phyloP scores from a whole-genome alignment of 2,329 filamentous ascomycete species.

The Coleophoma cylindrospora region DNA sequence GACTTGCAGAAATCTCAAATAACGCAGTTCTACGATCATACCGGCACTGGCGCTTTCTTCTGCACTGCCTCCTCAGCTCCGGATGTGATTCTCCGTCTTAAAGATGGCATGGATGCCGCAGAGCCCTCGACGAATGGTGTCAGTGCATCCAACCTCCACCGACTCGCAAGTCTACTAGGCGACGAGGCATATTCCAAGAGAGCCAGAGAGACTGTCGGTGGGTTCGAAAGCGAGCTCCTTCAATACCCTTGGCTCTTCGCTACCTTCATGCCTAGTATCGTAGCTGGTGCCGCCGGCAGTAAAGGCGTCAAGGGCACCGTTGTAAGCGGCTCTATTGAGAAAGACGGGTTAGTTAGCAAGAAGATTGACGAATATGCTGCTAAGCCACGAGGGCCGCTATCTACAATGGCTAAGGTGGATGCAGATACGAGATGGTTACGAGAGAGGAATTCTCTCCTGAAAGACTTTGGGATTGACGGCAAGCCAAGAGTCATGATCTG shows the following conservation, averaged over 20 bases:
- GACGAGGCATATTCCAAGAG: slow-evolving; percentile 58
- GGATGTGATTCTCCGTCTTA: slow-evolving; percentile 77
- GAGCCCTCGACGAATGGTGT: slow-evolving; percentile 88
- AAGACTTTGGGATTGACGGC: slow-evolving; percentile 24
- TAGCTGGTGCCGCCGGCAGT: slow-evolving; percentile 50
- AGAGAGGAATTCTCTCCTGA: slow-evolving; percentile 38
- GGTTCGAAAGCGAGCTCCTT: slow-evolving; percentile 86
- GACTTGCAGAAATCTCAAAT: slow-evolving; percentile 74
- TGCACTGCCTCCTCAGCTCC: slow-evolving; percentile 58
- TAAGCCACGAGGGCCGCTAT: slow-evolving; percentile 20
- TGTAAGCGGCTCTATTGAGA: slow-evolving; percentile 29
- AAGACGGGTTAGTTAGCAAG: slow-evolving; percentile 8
- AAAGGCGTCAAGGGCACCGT: slow-evolving; percentile 62
- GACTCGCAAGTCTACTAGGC: slow-evolving; percentile 65
- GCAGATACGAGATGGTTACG: slow-evolving; percentile 38
- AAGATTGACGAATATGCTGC: slow-evolving; percentile 28
- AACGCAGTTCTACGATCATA: slow-evolving; percentile 67
- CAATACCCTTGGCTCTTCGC: slow-evolving; percentile 93
- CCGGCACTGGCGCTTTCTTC: slow-evolving; percentile 58
- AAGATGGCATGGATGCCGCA: slow-evolving; percentile 91
- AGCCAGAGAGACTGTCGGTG: slow-evolving; percentile 70
- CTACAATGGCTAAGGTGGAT: slow-evolving; percentile 18
- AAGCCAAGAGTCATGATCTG: slow-evolving; percentile 39
- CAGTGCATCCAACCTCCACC: slow-evolving; percentile 82
- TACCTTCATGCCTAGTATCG: slow-evolving; percentile 70